phyloP scores from a whole-genome alignment of 192 early-diverging fungal species.

The Coemansia sp. region DNA sequence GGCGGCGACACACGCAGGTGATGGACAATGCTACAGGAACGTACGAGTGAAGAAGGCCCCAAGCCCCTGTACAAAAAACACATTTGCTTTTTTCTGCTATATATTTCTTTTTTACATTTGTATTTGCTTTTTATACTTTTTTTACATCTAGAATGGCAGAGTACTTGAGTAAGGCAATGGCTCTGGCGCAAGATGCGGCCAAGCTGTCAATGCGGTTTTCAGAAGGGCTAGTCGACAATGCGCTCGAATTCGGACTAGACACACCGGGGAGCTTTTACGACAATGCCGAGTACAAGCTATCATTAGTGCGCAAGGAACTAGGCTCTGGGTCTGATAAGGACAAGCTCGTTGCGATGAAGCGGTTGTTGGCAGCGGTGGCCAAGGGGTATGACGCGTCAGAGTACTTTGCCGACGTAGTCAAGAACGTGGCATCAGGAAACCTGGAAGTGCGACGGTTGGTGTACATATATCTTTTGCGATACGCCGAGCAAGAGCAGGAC shows the following conservation, averaged over 20 bases:
- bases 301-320: conserved; percentile 74
- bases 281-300: conserved; percentile 83
- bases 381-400: conserved; percentile 89
- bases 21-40: background rate
- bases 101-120: background rate
- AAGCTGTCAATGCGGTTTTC: conserved; percentile 79
- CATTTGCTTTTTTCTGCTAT: background rate
- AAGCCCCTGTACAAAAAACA: too few species aligned
- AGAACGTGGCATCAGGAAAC: conserved; percentile 92
- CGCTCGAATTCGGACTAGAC: conserved; percentile 83
- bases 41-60: background rate
- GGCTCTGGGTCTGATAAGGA: conserved; percentile 89
- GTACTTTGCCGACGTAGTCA: conserved; percentile 95
- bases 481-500: conserved; percentile 97
- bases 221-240: conserved; percentile 86
- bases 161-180: conserved; percentile 69
- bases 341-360: conserved; percentile 90
- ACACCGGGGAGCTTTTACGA: conserved; percentile 85
- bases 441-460: conserved; percentile 93
- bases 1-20: conserved; percentile 18
- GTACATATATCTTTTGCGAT: conserved; percentile 94
- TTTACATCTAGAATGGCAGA: conserved; percentile 54
- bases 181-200: conserved; percentile 77
- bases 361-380: conserved; percentile 89
- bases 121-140: background rate